Evolutionary conservation across 2,329 filamentous ascomycete genomes (phyloP).

Genomic region (Fusarium nematophilum): DNA sequence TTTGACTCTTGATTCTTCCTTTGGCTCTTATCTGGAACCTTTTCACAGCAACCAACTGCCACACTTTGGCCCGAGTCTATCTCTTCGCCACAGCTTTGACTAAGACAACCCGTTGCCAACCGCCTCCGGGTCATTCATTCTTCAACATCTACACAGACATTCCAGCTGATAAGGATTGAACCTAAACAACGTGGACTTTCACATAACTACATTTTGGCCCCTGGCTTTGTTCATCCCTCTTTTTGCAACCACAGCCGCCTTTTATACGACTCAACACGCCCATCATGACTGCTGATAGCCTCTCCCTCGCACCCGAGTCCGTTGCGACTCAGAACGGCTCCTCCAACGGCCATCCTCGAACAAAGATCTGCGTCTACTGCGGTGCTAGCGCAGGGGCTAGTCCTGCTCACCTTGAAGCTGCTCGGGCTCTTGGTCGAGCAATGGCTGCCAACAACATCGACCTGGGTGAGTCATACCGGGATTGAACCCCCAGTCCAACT

Average conservation of each 20-base stretch:
- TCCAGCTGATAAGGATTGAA: background rate
- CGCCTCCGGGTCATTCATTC: slow-evolving; percentile 7
- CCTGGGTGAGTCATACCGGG: slow-evolving; percentile 64
- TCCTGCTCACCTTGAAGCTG: slow-evolving; percentile 80
- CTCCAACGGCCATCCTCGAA: slow-evolving; percentile 50
- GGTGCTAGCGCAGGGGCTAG: slow-evolving; percentile 81
- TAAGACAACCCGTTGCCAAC: slow-evolving; percentile 20
- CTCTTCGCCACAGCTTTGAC: slow-evolving; percentile 22
- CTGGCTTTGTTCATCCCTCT: background rate
- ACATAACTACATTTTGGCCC: background rate
- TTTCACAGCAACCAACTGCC: background rate
- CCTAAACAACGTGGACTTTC: background rate
- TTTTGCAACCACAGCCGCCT: too few species aligned
- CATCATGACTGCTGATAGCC: slow-evolving; percentile 47
- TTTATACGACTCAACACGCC: slow-evolving; percentile 4
- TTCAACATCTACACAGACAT: slow-evolving; percentile 6
- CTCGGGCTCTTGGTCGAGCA: slow-evolving; percentile 76
- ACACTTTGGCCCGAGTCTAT: background rate
- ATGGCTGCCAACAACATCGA: slow-evolving; percentile 83
- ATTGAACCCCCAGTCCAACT: background rate
- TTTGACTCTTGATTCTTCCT: slow-evolving; percentile 5
- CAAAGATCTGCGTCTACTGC: slow-evolving; percentile 94
- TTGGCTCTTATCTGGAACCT: slow-evolving; percentile 10
- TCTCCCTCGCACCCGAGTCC: slow-evolving; percentile 19
- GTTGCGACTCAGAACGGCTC: slow-evolving; percentile 39